phyloP scores from a whole-genome alignment of 2,329 filamentous ascomycete genomes.

The Diaporthe longicolla region DNA sequence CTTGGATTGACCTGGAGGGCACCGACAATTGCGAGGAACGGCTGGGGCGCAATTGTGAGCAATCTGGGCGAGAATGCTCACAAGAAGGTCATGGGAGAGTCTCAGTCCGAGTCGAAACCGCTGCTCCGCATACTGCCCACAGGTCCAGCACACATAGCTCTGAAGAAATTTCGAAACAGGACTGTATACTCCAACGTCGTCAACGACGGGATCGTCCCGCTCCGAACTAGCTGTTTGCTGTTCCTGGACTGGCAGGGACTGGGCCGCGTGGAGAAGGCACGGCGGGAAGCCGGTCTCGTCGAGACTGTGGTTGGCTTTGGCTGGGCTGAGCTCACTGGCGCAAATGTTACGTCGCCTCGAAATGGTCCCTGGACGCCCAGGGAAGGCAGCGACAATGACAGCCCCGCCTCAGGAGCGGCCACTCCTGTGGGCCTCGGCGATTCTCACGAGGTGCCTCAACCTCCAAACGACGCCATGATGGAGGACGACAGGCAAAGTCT shows the following conservation, averaged over 20 bases:
- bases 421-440: slow-evolving; percentile 54
- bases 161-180: slow-evolving; percentile 89
- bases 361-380: slow-evolving; percentile 60
- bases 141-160: slow-evolving; percentile 87
- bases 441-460: slow-evolving; percentile 77
- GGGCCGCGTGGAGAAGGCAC: slow-evolving; percentile 92
- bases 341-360: slow-evolving; percentile 68
- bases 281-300: slow-evolving; percentile 90
- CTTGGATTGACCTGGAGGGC: slow-evolving; percentile 94
- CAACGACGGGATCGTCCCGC: slow-evolving; percentile 95
- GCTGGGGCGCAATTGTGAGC: slow-evolving; percentile 89
- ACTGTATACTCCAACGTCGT: slow-evolving; percentile 98
- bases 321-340: slow-evolving; percentile 89
- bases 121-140: slow-evolving; percentile 90
- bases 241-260: slow-evolving; percentile 98
- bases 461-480: slow-evolving; percentile 73
- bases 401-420: slow-evolving; percentile 48
- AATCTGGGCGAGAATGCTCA: slow-evolving; percentile 80
- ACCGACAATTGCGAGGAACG: slow-evolving; percentile 85
- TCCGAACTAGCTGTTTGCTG: slow-evolving; percentile 94
- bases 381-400: slow-evolving; percentile 47
- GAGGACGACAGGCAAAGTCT: slow-evolving; percentile 77
- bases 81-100: slow-evolving; percentile 69
- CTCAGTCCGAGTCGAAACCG: slow-evolving; percentile 87
- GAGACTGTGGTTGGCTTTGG: slow-evolving; percentile 95